phyloP scores from a whole-genome alignment of 495 filamentous ascomycete species.

The Jackrogersella minutella region DNA sequence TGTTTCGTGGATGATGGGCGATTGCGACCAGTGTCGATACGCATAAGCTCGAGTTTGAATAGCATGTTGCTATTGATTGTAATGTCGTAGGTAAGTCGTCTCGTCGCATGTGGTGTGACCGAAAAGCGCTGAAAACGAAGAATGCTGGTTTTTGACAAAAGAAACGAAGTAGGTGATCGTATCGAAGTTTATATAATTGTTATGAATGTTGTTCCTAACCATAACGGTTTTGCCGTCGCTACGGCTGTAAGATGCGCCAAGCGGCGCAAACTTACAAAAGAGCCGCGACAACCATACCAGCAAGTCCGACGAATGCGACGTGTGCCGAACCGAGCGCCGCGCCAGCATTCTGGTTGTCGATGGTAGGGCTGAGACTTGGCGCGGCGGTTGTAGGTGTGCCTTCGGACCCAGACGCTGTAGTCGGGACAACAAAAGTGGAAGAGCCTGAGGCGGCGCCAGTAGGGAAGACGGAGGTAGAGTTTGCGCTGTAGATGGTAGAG shows the following conservation, averaged over 20 bases:
- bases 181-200: constrained; percentile 48
- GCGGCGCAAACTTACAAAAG: constrained; percentile 49
- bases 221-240: constrained; percentile 6
- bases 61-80: constrained; percentile 25
- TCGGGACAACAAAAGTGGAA: constrained; percentile 36
- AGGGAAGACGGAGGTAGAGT: constrained; percentile 36
- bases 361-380: constrained; percentile 40
- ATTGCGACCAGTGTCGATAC: constrained; percentile 11
- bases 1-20: constrained; percentile 14
- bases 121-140: constrained; percentile 38
- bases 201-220: constrained; percentile 21
- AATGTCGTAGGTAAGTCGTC: constrained; percentile 36
- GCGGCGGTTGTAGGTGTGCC: constrained; percentile 40
- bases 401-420: constrained; percentile 35
- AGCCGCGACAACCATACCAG: constrained; percentile 55
- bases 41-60: constrained; percentile 18
- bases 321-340: constrained; percentile 48
- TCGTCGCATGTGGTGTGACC: constrained; percentile 41
- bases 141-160: constrained; percentile 50
- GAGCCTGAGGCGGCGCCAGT: constrained; percentile 25
- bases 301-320: constrained; percentile 52
- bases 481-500: constrained; percentile 34
- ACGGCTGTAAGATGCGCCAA: constrained; percentile 21
- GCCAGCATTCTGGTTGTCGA: constrained; percentile 45
- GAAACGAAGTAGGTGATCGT: constrained; percentile 55